These are phyloP conservation scores for Vachellia collinsii DNA, from an alignment of 306 rosid genomes.

Conservation along the genomic window DNA sequence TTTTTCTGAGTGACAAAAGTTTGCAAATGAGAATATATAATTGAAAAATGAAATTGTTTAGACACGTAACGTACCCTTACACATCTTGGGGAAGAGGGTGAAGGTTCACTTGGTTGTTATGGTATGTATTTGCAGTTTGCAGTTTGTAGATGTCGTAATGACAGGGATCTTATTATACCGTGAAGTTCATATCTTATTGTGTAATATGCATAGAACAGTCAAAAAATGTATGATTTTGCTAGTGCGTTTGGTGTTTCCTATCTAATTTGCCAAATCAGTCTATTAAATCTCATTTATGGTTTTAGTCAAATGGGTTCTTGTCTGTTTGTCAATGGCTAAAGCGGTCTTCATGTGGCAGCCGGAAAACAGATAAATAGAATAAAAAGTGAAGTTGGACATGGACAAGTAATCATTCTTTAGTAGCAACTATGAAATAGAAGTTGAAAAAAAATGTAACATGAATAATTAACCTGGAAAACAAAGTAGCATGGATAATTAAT, in stretches of 20 bases:
- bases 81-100: neutral
- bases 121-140: neutral
- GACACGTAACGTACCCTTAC: neutral
- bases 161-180: neutral
- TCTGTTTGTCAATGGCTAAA: neutral
- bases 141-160: neutral
- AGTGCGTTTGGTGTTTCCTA: no score
- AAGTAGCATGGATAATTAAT: neutral
- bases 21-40: no score
- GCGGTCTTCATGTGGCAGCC: neutral
- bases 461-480: neutral
- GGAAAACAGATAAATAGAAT: neutral
- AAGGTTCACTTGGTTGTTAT: neutral
- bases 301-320: neutral
- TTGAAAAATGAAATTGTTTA: neutral
- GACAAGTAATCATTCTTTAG: neutral
- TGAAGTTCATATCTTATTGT: neutral
- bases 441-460: neutral
- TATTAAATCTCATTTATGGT: no score
- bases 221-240: no score
- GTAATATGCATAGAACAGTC: neutral
- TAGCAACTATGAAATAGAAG: neutral
- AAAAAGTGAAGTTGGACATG: neutral
- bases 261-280: no score
- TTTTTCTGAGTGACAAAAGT: neutral